Percentiles rank a stretch among this genome's conserved stretches.
Evolutionary conservation across 768 basidiomycete species (phyloP).

Genomic region (Mycena galericulata): DNA sequence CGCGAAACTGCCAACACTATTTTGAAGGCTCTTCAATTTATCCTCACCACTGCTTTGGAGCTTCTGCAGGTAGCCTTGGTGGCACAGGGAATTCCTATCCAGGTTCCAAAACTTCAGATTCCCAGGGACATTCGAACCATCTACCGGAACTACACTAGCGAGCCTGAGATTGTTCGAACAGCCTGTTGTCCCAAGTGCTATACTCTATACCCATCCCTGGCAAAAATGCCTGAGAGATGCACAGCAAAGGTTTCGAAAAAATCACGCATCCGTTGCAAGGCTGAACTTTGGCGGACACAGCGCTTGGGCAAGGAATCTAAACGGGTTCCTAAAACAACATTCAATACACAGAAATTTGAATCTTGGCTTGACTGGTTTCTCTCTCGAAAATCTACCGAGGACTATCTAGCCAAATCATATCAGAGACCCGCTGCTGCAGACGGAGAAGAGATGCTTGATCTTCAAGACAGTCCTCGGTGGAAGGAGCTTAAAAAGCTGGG

Average conservation of each 20-base stretch:
- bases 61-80: background rate
- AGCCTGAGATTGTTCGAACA: conserved; percentile 14
- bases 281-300: conserved; percentile 2
- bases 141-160: background rate
- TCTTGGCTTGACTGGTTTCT: conserved; percentile 2
- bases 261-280: conserved; percentile 1
- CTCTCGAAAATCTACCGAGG: background rate
- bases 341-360: conserved; percentile 25
- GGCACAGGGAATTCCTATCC: conserved; percentile 6
- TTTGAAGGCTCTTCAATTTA: conserved; percentile 8
- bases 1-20: conserved; percentile 8
- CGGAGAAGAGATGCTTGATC: background rate
- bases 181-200: conserved; percentile 14
- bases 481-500: background rate
- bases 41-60: background rate
- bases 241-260: conserved; percentile 4
- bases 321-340: conserved; percentile 3
- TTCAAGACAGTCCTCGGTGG: conserved; percentile 24
- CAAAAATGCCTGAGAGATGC: conserved; percentile 1
- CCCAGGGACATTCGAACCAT: conserved; percentile 7
- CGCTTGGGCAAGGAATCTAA: background rate
- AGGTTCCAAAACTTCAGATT: conserved; percentile 6
- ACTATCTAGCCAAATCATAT: background rate
- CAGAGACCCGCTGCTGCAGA: background rate
- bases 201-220: conserved; percentile 5